Evolutionary conservation across 2,329 filamentous ascomycete species (phyloP).

Genomic region (Spiromastix sp.): DNA sequence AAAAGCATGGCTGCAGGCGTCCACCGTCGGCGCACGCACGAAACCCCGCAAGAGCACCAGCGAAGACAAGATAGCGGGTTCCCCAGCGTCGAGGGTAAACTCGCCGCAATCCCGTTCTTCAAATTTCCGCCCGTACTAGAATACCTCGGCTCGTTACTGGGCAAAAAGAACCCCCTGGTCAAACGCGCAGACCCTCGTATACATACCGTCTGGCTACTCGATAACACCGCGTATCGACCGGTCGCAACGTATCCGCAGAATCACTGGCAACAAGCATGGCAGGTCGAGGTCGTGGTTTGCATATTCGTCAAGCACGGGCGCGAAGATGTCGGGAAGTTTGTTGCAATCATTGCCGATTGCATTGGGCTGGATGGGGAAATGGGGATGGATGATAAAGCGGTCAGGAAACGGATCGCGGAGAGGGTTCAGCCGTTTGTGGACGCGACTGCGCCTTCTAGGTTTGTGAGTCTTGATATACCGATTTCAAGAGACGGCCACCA

Average conservation of each 20-base stretch:
- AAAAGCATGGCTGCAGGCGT: too few species aligned
- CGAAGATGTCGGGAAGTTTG: slow-evolving; percentile 55
- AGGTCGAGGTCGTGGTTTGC: slow-evolving; percentile 72
- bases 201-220: slow-evolving; percentile 78
- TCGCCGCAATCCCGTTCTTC: slow-evolving; percentile 5
- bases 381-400: slow-evolving; percentile 42
- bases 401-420: slow-evolving; percentile 54
- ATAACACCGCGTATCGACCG: slow-evolving; percentile 70
- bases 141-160: slow-evolving; percentile 24
- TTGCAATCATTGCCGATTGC: slow-evolving; percentile 59
- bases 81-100: slow-evolving; percentile 9
- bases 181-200: slow-evolving; percentile 49
- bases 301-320: slow-evolving; percentile 67
- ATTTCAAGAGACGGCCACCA: slow-evolving; percentile 35
- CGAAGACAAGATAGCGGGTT: slow-evolving; percentile 9
- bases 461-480: slow-evolving; percentile 53
- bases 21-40: not conserved
- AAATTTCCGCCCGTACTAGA: slow-evolving; percentile 6
- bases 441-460: slow-evolving; percentile 59
- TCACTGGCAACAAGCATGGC: slow-evolving; percentile 50
- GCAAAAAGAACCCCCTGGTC: slow-evolving; percentile 45
- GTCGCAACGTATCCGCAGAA: slow-evolving; percentile 23
- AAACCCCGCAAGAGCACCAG: slow-evolving; percentile 8
- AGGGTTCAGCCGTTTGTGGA: slow-evolving; percentile 60
- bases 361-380: slow-evolving; percentile 54